phyloP scores from a whole-genome alignment of 208 protist species.

The Crithidia expoeki region DNA sequence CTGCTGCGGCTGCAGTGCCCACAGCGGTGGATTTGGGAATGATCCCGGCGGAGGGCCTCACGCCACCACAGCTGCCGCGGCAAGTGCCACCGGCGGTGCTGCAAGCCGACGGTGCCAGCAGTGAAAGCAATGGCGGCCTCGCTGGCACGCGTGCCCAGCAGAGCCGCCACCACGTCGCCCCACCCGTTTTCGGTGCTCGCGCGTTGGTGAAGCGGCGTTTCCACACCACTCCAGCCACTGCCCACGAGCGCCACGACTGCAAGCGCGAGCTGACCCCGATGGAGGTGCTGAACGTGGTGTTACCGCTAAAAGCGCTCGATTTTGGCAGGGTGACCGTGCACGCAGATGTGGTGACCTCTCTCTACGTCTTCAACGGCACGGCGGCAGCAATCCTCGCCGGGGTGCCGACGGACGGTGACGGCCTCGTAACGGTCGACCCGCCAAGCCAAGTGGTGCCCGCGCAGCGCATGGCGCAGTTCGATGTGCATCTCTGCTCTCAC shows the following conservation, averaged over 20 bases:
- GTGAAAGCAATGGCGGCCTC: neutral
- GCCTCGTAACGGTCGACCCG: slow-evolving; percentile 65
- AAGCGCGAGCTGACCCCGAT: slow-evolving; percentile 86
- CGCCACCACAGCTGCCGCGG: slow-evolving; percentile 53
- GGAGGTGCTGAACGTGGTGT: slow-evolving; percentile 81
- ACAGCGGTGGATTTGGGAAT: slow-evolving; percentile 82
- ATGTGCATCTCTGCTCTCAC: slow-evolving; percentile 77
- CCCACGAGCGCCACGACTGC: slow-evolving; percentile 91
- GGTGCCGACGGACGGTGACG: slow-evolving; percentile 78
- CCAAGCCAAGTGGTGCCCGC: slow-evolving; percentile 91
- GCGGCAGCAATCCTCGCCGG: slow-evolving; percentile 66
- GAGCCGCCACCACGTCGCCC: slow-evolving; percentile 47
- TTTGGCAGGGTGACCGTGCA: slow-evolving; percentile 92
- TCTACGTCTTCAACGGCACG: slow-evolving; percentile 94
- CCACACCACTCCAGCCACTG: slow-evolving; percentile 70
- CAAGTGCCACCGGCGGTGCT: slow-evolving; percentile 31
- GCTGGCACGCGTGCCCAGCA: slow-evolving; percentile 22
- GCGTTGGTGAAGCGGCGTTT: slow-evolving; percentile 87
- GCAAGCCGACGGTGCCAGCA: slow-evolving; percentile 17
- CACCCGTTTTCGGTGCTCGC: slow-evolving; percentile 73
- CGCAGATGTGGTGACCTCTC: slow-evolving; percentile 70
- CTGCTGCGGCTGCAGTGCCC: slow-evolving; percentile 7
- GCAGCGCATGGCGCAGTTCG: slow-evolving; percentile 89
- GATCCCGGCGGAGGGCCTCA: slow-evolving; percentile 77
- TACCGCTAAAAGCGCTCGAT: slow-evolving; percentile 86